phyloP scores from a whole-genome alignment of 73 alveolate genomes.

The Uronychia setigera region DNA sequence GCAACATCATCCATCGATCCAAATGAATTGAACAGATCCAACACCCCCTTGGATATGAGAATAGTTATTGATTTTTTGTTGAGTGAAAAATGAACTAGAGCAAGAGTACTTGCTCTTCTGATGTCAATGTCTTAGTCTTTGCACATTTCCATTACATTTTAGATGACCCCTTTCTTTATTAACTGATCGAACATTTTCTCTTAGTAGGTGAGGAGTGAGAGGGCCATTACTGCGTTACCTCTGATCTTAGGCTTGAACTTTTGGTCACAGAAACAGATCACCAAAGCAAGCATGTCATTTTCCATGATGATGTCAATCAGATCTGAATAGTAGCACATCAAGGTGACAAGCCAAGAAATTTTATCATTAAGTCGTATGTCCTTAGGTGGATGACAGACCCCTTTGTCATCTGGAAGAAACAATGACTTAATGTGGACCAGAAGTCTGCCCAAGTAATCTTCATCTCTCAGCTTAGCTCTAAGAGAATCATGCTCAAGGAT shows the following conservation, averaged over 20 bases:
- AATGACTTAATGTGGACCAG: slow-evolving; percentile 5
- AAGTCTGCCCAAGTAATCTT: slow-evolving; percentile 26
- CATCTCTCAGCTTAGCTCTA: slow-evolving; percentile 22
- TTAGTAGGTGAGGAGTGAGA: slow-evolving; percentile 43
- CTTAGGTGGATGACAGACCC: too few species aligned
- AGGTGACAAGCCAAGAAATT: slow-evolving; percentile 43
- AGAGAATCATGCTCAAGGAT: slow-evolving; percentile 10
- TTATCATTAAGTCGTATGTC: slow-evolving; percentile 39
- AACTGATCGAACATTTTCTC: slow-evolving; percentile 56
- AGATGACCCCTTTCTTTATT: slow-evolving; percentile 38
- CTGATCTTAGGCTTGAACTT: slow-evolving; percentile 14
- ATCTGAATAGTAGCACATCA: slow-evolving; percentile 40
- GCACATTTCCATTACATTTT: slow-evolving; percentile 54
- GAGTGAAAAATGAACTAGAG: slow-evolving; percentile 52
- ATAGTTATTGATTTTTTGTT: slow-evolving; percentile 48
- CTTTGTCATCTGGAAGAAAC: background rate
- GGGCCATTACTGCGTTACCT: slow-evolving; percentile 49
- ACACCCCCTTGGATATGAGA: slow-evolving; percentile 43
- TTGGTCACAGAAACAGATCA: slow-evolving; percentile 15
- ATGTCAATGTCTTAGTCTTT: slow-evolving; percentile 25
- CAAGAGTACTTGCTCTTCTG: slow-evolving; percentile 39
- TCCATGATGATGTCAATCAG: slow-evolving; percentile 32
- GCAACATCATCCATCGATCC: slow-evolving; percentile 33
- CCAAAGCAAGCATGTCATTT: slow-evolving; percentile 24
- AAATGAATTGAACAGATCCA: slow-evolving; percentile 44